Evolutionary conservation across 169 alveolate genomes (phyloP).

Genomic region (Plasmodium yoelii): DNA sequence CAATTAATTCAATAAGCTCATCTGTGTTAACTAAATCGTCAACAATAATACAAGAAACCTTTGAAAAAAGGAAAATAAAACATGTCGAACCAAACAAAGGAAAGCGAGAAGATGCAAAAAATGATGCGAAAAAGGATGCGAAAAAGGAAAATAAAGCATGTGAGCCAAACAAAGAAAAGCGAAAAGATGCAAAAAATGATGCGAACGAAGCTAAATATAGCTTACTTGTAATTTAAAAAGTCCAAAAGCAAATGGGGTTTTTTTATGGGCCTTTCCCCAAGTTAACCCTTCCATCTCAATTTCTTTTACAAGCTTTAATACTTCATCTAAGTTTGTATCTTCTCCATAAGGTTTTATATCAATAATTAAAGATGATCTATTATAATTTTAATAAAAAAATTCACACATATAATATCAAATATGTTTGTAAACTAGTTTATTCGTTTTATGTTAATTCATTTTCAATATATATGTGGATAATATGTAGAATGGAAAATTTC

Average conservation of each 20-base stretch:
- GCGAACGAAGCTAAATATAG: background rate
- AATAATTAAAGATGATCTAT: slow-evolving; percentile 87
- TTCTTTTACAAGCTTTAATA: slow-evolving; percentile 82
- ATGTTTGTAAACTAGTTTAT: background rate
- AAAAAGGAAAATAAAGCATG: background rate
- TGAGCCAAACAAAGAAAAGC: background rate
- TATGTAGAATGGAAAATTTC: too few species aligned
- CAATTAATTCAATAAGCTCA: slow-evolving; percentile 86
- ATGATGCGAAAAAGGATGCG: background rate
- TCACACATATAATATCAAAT: background rate
- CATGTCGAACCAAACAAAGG: background rate
- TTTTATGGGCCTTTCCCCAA: slow-evolving; percentile 89
- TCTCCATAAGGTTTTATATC: slow-evolving; percentile 89
- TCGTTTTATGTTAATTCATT: background rate
- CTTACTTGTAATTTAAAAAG: slow-evolving; percentile 87
- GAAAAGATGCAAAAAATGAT: background rate
- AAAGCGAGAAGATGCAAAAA: background rate
- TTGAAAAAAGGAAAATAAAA: background rate
- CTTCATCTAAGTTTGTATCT: slow-evolving; percentile 87
- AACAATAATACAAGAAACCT: slow-evolving; percentile 88
- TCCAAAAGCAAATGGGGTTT: slow-evolving; percentile 90
- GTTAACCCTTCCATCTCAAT: slow-evolving; percentile 88
- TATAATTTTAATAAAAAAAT: slow-evolving; percentile 26
- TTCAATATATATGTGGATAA: too few species aligned
- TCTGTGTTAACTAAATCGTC: slow-evolving; percentile 90